Evolutionary conservation across 2,329 filamentous ascomycete genomes (phyloP).

Genomic region (Catunica adiposa): DNA sequence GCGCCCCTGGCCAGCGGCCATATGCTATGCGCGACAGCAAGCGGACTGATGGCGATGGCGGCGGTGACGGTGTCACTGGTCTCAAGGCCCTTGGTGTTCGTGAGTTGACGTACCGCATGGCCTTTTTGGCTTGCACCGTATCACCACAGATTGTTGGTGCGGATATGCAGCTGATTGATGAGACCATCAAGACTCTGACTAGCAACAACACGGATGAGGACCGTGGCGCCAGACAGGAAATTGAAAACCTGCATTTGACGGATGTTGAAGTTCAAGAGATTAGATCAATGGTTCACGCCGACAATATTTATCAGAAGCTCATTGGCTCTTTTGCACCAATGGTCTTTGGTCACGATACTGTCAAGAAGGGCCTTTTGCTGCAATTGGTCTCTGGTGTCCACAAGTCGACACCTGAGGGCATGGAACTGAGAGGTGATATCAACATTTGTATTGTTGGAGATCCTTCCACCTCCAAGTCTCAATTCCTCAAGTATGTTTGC

Average conservation of each 20-base stretch:
- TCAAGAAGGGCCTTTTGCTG: constrained; percentile 89
- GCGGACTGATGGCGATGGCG: constrained; percentile 62
- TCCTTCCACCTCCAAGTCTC: constrained; percentile 90
- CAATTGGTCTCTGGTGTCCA: constrained; percentile 92
- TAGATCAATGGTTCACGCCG: constrained; percentile 81
- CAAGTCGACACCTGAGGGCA: constrained; percentile 82
- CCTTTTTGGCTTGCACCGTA: constrained; percentile 96
- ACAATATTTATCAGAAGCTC: constrained; percentile 84
- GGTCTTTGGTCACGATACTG: constrained; percentile 92
- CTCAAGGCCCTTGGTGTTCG: constrained; percentile 86
- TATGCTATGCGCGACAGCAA: constrained; percentile 73
- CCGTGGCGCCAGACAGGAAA: constrained; percentile 1
- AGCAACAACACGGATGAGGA: constrained; percentile 21
- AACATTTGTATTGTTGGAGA: constrained; percentile 98
- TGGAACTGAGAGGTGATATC: constrained; percentile 91
- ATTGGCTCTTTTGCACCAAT: constrained; percentile 91
- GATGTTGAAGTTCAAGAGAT: constrained; percentile 83
- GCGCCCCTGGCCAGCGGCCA: constrained; percentile 68
- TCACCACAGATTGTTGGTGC: constrained; percentile 52
- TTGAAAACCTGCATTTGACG: constrained; percentile 25
- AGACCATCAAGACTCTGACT: constrained; percentile 34
- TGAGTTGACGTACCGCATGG: constrained; percentile 85
- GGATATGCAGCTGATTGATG: constrained; percentile 40
- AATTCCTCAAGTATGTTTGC: constrained; percentile 96
- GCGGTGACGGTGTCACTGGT: constrained; percentile 70